Evolutionary conservation across 2,329 filamentous ascomycete genomes (phyloP).

Genomic region (Botrytis pseudocinerea): DNA sequence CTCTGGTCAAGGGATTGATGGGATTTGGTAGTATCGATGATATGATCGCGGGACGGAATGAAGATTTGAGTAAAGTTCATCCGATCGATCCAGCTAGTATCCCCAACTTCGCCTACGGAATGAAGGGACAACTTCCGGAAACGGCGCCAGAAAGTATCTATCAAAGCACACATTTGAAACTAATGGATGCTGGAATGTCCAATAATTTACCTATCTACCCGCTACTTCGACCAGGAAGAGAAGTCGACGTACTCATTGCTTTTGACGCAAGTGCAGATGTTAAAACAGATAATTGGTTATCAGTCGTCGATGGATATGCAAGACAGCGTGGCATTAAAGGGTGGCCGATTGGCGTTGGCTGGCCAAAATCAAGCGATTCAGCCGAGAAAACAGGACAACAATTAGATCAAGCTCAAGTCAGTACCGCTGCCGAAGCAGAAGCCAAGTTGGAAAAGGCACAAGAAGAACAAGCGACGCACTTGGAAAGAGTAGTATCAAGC

Average conservation of each 20-base stretch:
- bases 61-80: slow-evolving; percentile 87
- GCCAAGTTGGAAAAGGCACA: slow-evolving; percentile 64
- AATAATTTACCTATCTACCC: slow-evolving; percentile 98
- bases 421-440: slow-evolving; percentile 57
- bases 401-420: slow-evolving; percentile 66
- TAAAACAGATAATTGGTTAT: slow-evolving; percentile 93
- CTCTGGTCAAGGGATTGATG: slow-evolving; percentile 70
- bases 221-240: slow-evolving; percentile 79
- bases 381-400: slow-evolving; percentile 61
- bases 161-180: slow-evolving; percentile 67
- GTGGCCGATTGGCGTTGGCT: slow-evolving; percentile 93
- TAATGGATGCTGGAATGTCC: slow-evolving; percentile 98
- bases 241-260: slow-evolving; percentile 86
- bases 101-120: slow-evolving; percentile 83
- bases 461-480: slow-evolving; percentile 46
- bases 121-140: slow-evolving; percentile 72
- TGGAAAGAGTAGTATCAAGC: slow-evolving; percentile 38
- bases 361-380: slow-evolving; percentile 68
- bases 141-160: slow-evolving; percentile 79
- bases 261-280: slow-evolving; percentile 94
- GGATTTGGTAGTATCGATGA: slow-evolving; percentile 78
- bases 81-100: slow-evolving; percentile 90
- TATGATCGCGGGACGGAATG: slow-evolving; percentile 77
- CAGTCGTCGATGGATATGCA: slow-evolving; percentile 90
- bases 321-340: slow-evolving; percentile 86